phyloP scores from a whole-genome alignment of 1,284 basidiomycete genomes.

The Meira nashicola region DNA sequence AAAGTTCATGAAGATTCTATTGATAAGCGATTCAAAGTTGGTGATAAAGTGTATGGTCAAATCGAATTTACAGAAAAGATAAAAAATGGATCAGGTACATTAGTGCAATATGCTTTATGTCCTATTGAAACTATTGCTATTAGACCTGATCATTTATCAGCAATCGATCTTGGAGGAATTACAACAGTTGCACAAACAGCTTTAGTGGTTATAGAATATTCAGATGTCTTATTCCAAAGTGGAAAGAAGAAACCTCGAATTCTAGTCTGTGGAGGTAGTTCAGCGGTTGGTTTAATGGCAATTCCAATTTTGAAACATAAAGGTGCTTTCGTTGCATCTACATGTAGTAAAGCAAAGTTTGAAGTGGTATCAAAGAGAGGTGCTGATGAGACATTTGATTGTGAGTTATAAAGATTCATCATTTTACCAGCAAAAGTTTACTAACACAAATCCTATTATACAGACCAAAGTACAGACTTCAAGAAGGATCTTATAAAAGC shows the following conservation, averaged over 20 bases:
- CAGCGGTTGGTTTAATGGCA: not conserved
- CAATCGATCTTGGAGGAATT: not conserved
- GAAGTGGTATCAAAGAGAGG: not conserved
- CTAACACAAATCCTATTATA: not conserved
- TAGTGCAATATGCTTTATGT: not conserved
- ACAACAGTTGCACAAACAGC: not conserved
- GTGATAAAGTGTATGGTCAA: not conserved
- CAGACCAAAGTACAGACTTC: not conserved
- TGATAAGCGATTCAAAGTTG: not conserved
- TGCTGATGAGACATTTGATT: slow-evolving; percentile 1
- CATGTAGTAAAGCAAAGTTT: not conserved
- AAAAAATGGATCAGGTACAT: not conserved
- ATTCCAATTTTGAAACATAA: not conserved
- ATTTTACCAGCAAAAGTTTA: not conserved
- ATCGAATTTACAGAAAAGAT: not conserved
- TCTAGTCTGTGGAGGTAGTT: not conserved
- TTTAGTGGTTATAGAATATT: not conserved
- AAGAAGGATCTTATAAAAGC: not conserved
- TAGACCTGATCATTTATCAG: not conserved
- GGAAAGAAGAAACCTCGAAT: not conserved
- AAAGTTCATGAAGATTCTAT: not conserved
- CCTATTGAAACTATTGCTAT: not conserved
- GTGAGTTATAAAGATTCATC: not conserved
- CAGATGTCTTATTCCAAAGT: not conserved
- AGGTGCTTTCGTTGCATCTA: not conserved